Conservation (phyloP, 2,329 filamentous ascomycete species). For the Aspergillus brunneoviolaceus region DNA sequence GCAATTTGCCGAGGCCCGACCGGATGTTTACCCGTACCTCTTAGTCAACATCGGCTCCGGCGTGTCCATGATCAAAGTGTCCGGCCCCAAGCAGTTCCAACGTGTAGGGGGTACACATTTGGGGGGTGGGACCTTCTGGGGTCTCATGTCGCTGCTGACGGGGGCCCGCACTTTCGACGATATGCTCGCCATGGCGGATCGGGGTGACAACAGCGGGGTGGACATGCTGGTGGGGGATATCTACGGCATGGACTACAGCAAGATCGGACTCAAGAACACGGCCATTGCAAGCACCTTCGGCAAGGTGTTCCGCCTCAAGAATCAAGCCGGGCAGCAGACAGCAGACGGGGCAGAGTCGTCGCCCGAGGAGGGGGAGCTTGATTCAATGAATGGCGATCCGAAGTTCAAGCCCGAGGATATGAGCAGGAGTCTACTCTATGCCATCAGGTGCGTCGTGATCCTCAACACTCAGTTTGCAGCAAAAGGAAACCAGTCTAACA, state of each 20-base stretch:
- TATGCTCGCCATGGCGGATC: slow-evolving; percentile 88
- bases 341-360: slow-evolving; percentile 66
- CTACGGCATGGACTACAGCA: slow-evolving; percentile 91
- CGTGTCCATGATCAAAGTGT: slow-evolving; percentile 96
- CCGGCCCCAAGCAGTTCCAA: slow-evolving; percentile 78
- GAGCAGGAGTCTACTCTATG: slow-evolving; percentile 86
- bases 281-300: slow-evolving; percentile 96
- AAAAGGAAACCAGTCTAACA: slow-evolving; percentile 24
- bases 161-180: slow-evolving; percentile 96
- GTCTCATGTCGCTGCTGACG: slow-evolving; percentile 83
- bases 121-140: slow-evolving; percentile 97
- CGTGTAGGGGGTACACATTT: slow-evolving; percentile 93
- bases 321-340: slow-evolving; percentile 73
- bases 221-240: slow-evolving; percentile 98
- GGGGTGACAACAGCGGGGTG: slow-evolving; percentile 87
- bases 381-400: slow-evolving; percentile 34
- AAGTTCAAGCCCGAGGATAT: slow-evolving; percentile 81
- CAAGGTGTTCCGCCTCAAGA: slow-evolving; percentile 92
- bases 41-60: slow-evolving; percentile 98
- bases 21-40: slow-evolving; percentile 93
- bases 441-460: slow-evolving; percentile 61
- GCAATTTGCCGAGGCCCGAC: slow-evolving; percentile 74
- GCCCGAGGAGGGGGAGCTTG: slow-evolving; percentile 51
- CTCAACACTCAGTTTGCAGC: slow-evolving; percentile 4
- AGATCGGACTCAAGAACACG: slow-evolving; percentile 92